A percentile compares a stretch with the other conserved stretches of the same genome.
Conservation (phyloP, 805 yeast species). For the Starmera caribaea region DNA sequence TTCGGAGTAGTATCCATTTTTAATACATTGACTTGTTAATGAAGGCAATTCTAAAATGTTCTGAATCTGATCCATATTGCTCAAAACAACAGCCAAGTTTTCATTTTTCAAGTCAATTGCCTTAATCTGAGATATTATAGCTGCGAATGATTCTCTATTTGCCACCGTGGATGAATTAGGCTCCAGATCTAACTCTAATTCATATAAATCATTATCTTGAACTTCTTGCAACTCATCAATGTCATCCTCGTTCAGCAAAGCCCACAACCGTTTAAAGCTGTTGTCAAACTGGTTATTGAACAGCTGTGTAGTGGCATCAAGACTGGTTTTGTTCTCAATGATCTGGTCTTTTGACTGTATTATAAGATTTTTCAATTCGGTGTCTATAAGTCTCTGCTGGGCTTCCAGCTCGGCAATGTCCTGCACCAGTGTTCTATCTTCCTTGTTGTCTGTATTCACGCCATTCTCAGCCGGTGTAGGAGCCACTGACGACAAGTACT, state of each 20-base stretch:
- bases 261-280: slow-evolving; percentile 21
- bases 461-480: slow-evolving; percentile 26
- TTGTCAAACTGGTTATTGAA: slow-evolving; percentile 24
- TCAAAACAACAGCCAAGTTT: slow-evolving; percentile 32
- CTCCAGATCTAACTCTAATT: slow-evolving; percentile 15
- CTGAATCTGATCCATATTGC: slow-evolving; percentile 59
- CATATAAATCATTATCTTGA: slow-evolving; percentile 11
- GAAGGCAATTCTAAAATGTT: slow-evolving; percentile 82
- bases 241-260: slow-evolving; percentile 20
- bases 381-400: slow-evolving; percentile 37
- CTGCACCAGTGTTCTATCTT: slow-evolving; percentile 38
- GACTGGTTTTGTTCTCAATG: slow-evolving; percentile 36
- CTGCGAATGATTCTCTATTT: slow-evolving; percentile 18
- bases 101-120: slow-evolving; percentile 9
- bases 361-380: slow-evolving; percentile 30
- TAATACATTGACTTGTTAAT: slow-evolving; percentile 71
- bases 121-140: slow-evolving; percentile 13
- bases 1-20: slow-evolving; percentile 80
- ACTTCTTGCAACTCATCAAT: slow-evolving; percentile 22
- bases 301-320: slow-evolving; percentile 16
- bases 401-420: slow-evolving; percentile 70
- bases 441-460: slow-evolving; percentile 2
- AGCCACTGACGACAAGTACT: slow-evolving; percentile 31
- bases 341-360: slow-evolving; percentile 23
- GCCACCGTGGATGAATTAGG: slow-evolving; percentile 18